These are phyloP conservation scores for Macrotyloma uniflorum DNA, from an alignment of 306 rosid genomes.

Conservation along the genomic window DNA sequence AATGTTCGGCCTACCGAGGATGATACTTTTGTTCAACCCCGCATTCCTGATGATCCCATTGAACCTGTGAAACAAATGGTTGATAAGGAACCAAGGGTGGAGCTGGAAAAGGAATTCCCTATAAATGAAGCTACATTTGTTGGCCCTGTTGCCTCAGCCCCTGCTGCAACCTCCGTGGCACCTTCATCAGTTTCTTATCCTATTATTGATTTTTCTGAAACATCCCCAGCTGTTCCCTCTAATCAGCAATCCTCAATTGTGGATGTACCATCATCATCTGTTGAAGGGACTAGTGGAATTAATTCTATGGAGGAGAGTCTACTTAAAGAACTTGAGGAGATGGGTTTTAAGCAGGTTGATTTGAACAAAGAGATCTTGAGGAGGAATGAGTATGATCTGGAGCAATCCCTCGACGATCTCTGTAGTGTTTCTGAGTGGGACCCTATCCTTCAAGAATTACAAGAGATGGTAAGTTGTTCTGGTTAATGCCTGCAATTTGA, in stretches of 20 bases:
- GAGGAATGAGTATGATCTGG: slow-evolving; percentile 69
- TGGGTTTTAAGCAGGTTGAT: slow-evolving; percentile 82
- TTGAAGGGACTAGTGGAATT: slow-evolving; percentile 31
- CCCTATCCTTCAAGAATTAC: slow-evolving; percentile 81
- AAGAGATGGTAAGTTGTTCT: slow-evolving; percentile 68
- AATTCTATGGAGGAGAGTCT: slow-evolving; percentile 59
- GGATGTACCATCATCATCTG: slow-evolving; percentile 40
- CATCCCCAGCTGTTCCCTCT: slow-evolving; percentile 27
- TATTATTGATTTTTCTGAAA: slow-evolving; percentile 42
- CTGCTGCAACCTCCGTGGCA: slow-evolving; percentile 31
- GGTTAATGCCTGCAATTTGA: neutral
- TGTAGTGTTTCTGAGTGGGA: slow-evolving; percentile 85
- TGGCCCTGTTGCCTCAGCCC: slow-evolving; percentile 39
- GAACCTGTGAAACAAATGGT: slow-evolving; percentile 44
- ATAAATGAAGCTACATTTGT: slow-evolving; percentile 54
- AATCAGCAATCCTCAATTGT: slow-evolving; percentile 30
- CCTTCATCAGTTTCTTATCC: slow-evolving; percentile 55
- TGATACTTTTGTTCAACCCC: slow-evolving; percentile 39
- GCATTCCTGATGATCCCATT: slow-evolving; percentile 25
- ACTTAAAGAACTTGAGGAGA: slow-evolving; percentile 76
- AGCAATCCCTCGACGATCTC: slow-evolving; percentile 75
- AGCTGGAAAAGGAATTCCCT: slow-evolving; percentile 43
- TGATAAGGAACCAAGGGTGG: slow-evolving; percentile 40
- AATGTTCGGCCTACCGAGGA: slow-evolving; percentile 50
- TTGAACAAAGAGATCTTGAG: slow-evolving; percentile 83